Evolutionary conservation across 2,329 filamentous ascomycete genomes (phyloP), one percentile per base, ranked within the genome.

Genomic region (Colletotrichum cereale): DNA sequence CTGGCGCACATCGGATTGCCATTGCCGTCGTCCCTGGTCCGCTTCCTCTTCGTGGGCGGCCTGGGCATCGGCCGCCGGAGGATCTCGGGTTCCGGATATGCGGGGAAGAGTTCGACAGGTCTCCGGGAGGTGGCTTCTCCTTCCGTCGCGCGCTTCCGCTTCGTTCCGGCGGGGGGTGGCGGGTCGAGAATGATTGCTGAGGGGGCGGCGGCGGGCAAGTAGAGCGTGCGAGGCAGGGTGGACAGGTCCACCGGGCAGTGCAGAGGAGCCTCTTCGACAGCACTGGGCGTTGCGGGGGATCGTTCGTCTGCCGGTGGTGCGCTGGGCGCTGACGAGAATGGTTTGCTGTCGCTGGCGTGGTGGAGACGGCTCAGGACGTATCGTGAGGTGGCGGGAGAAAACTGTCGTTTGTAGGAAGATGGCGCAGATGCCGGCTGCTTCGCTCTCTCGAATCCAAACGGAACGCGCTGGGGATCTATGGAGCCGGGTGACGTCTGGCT

Each of bases 361-460:
- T 76, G 76, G 6, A 81, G 74, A 26, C 78, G 78, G 26, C 73
- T 72, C 40, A 82, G 61, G 44, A 82, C 79, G 63, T 75, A 66
- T 10, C 74, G 71, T 7, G 69, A 75, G 47, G 77, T 71, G 10
- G 74, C 71, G 38, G 74, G 71, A 50, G 78, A 74, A 73, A 81
- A 82, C 42, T 81, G 80, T 8, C 75, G 75, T 6, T 73, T 71
- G 66, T 82, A 82, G 26, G 77, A 16, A 50, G 47, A 21, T 4
- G 57, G 31, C 18, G 64, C 16, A 14, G 57, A 29, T n/a, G 56
- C 24, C 2, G 42, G 26, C 24, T 24, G 21, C 10, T 63, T 29
- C 16, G 8, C 24, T 4, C 50, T n/a, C 1, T 12, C 21, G n/a
- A 2, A 2, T 12, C 26, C 48, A 3, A 24, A 24, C 16, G 21